phyloP scores from a whole-genome alignment of 805 yeast species.

The Suhomyces canberraensis region DNA sequence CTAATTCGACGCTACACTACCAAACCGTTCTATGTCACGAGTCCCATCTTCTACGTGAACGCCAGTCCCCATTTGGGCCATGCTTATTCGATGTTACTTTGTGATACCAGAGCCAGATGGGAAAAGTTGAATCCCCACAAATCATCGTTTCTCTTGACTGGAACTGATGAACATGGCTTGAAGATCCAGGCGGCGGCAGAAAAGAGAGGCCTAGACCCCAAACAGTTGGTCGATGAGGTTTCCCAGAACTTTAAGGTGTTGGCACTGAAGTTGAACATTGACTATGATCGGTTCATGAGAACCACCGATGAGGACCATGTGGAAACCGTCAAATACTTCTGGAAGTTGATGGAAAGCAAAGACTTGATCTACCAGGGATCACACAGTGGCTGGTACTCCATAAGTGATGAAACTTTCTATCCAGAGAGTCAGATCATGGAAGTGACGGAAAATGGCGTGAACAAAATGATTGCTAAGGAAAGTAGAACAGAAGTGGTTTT shows the following conservation, averaged over 20 bases:
- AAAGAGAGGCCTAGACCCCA: conserved; percentile 46
- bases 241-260: conserved; percentile 61
- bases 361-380: conserved; percentile 77
- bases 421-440: conserved; percentile 71
- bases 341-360: conserved; percentile 58
- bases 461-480: conserved; percentile 52
- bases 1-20: not conserved
- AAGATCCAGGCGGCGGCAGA: conserved; percentile 88
- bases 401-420: conserved; percentile 92
- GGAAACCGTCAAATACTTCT: conserved; percentile 59
- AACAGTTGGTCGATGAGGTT: conserved; percentile 68
- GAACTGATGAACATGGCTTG: conserved; percentile 96
- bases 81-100: conserved; percentile 77
- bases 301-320: conserved; percentile 86
- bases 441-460: conserved; percentile 22
- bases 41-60: conserved; percentile 95
- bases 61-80: conserved; percentile 95
- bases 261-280: conserved; percentile 55
- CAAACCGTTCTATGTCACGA: conserved; percentile 56
- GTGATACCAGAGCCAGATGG: conserved; percentile 82
- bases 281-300: conserved; percentile 75
- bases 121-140: conserved; percentile 36
- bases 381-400: conserved; percentile 93
- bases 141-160: conserved; percentile 65
- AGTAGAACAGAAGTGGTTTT: conserved; percentile 71